A percentile compares a stretch with the other conserved stretches of the same genome.
Evolutionary conservation across 345 rosid genomes (phyloP).

Genomic region (Linum lewisii): DNA sequence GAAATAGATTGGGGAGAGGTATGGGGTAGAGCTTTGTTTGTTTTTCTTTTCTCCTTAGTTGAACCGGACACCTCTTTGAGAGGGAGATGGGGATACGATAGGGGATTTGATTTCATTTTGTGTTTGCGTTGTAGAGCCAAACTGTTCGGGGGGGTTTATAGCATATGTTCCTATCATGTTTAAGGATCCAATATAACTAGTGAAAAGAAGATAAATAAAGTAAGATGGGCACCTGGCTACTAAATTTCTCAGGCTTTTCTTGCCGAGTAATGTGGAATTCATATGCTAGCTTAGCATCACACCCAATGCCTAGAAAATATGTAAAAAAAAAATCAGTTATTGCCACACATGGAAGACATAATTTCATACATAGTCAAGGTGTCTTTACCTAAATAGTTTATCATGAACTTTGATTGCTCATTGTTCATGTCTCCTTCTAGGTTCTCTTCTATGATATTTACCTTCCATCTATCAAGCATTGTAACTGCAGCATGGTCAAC

Average conservation of each 20-base stretch:
- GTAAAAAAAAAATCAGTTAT: slow-evolving; percentile 16
- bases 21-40: no score
- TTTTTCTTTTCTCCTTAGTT: no score
- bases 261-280: slow-evolving; percentile 67
- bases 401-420: slow-evolving; percentile 56
- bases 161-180: no score
- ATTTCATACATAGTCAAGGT: neutral
- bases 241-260: slow-evolving; percentile 76
- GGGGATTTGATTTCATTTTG: no score
- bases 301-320: slow-evolving; percentile 83
- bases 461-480: slow-evolving; percentile 79
- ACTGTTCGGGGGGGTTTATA: no score
- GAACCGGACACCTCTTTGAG: no score
- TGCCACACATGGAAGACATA: slow-evolving; percentile 5
- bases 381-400: slow-evolving; percentile 65
- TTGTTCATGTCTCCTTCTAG: slow-evolving; percentile 20
- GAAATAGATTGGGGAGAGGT: no score
- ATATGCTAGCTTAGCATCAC: slow-evolving; percentile 85
- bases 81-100: no score
- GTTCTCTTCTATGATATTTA: slow-evolving; percentile 42
- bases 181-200: no score
- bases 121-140: no score
- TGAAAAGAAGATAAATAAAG: no score
- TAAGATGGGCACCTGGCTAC: slow-evolving; percentile 81
- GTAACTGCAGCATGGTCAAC: slow-evolving; percentile 73